Evolutionary conservation across 2,329 filamentous ascomycete genomes (phyloP), one percentile per base, ranked within the genome.

Genomic region (Ceratocystis ficicola): DNA sequence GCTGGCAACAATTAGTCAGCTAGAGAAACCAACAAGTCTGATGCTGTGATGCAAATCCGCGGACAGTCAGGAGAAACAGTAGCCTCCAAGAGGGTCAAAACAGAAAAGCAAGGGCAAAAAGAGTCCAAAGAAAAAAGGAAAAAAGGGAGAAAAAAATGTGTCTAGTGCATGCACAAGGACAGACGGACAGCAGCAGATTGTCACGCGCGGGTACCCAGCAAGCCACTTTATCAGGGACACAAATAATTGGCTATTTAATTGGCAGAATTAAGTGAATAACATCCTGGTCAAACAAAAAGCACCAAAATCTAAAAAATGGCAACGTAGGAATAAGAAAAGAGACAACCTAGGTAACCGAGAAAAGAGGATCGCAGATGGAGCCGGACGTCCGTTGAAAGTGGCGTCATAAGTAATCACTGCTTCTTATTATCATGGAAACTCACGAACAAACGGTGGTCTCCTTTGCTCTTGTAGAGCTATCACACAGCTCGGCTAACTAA

Each of bases 321-420:
- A 41, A 41, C 36, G 36, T 50, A 50, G 46, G 46, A 50, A 50
- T 20, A 50, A 50, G 17, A 50, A 50, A 22, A 22, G 46, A 50
- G 22, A 22, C n/a, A 50, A 50, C 22, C 28, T 5, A 7, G 12
- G 52, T 59, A 30, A 59, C 28, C 28, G 15, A 59, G 52, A n/a
- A 32, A 59, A 20, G 52, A 59, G 17, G 52, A 8, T 12, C n/a
- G 28, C 52, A 59, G 52, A 32, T 30, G 52, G 28, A 30, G 28
- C 52, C 52, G 52, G 52, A 59, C 52, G 52, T 59, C 52, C 52
- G 52, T 30, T 59, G 28, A 25, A 59, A 32, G 52, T 59, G 28
- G 52, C 52, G 52, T 32, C 52, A 59, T 30, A 32, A 59, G 20
- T 59, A n/a, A 59, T 5, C 48, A 20, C 10, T 20, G 15, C 20